Conservation (phyloP, 2,329 filamentous ascomycete species). For the Exserohilum turcica region DNA sequence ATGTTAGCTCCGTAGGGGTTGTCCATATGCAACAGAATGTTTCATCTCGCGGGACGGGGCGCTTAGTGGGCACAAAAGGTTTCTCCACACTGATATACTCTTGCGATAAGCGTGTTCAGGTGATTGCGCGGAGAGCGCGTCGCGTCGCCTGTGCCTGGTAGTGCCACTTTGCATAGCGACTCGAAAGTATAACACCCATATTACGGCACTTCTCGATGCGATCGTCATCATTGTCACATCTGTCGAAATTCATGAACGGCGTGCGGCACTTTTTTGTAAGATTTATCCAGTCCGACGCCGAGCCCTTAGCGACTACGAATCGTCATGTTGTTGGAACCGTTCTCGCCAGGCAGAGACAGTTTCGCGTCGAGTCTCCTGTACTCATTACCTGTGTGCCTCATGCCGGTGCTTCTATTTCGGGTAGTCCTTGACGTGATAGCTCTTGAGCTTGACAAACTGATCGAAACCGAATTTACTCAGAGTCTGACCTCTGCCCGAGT, state of each 20-base stretch:
- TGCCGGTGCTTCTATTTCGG: constrained; percentile 54
- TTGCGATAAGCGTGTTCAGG: constrained; percentile 21
- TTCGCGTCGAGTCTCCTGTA: constrained; percentile 14
- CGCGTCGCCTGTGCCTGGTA: background rate
- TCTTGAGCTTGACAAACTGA: constrained; percentile 95
- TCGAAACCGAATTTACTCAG: constrained; percentile 91
- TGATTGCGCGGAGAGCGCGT: constrained; percentile 12
- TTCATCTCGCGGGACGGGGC: constrained; percentile 21
- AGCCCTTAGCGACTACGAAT: background rate
- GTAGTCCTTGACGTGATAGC: constrained; percentile 87
- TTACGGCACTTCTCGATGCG: background rate
- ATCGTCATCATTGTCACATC: background rate
- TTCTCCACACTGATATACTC: constrained; percentile 10
- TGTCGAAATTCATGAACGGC: background rate
- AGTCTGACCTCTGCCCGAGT: constrained; percentile 90
- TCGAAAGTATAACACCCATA: background rate
- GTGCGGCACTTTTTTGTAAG: background rate
- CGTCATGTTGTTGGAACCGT: background rate
- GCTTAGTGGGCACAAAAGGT: background rate
- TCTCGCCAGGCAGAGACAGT: constrained; percentile 22
- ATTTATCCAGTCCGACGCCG: background rate
- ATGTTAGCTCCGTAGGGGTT: constrained; percentile 17
- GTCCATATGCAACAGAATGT: constrained; percentile 29
- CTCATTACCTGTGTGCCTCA: constrained; percentile 14
- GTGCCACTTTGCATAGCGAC: too few relatives aligned